Percentiles rank a stretch among this genome's conserved stretches.
These are phyloP conservation scores for Hortaea werneckii DNA, from an alignment of 2,329 filamentous ascomycete species.

Conservation along the genomic window DNA sequence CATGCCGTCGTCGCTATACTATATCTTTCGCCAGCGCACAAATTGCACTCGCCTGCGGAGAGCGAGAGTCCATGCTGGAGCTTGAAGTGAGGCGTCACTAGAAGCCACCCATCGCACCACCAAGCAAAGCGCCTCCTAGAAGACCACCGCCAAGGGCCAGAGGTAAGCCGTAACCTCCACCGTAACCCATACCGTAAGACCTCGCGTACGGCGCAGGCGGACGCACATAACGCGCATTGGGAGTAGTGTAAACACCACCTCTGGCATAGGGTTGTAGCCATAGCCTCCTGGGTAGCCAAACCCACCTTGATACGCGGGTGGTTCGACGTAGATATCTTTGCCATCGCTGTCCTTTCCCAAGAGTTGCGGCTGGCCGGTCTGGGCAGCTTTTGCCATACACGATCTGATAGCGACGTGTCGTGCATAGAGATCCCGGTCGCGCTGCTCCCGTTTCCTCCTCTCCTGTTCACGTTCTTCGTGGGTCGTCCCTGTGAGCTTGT, in stretches of 20 bases:
- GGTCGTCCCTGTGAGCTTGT: constrained; percentile 47
- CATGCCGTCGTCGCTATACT: no score
- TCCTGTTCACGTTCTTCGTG: constrained; percentile 44
- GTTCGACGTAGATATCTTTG: constrained; percentile 49
- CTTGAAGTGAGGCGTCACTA: neutral
- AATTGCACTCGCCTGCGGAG: no score
- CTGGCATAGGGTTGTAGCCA: constrained; percentile 25
- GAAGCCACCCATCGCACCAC: constrained; percentile 1
- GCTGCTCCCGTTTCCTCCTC: constrained; percentile 36
- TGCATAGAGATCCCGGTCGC: constrained; percentile 43
- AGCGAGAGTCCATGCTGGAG: no score
- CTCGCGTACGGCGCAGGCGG: constrained; percentile 40
- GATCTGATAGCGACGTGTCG: constrained; percentile 41
- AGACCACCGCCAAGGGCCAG: constrained; percentile 39
- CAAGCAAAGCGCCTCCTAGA: constrained; percentile 34
- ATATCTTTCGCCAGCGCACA: no score
- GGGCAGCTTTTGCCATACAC: constrained; percentile 41
- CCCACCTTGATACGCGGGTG: constrained; percentile 26
- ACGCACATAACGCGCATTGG: constrained; percentile 40
- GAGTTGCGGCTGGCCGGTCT: constrained; percentile 47
- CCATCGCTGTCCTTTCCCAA: constrained; percentile 45
- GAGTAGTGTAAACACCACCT: constrained; percentile 35
- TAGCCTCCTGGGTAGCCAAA: constrained; percentile 17
- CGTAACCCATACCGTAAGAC: constrained; percentile 26
- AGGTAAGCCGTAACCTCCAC: constrained; percentile 35